Evolutionary conservation across 2,329 filamentous ascomycete species (phyloP).

Genomic region (Ophiostoma sp.): DNA sequence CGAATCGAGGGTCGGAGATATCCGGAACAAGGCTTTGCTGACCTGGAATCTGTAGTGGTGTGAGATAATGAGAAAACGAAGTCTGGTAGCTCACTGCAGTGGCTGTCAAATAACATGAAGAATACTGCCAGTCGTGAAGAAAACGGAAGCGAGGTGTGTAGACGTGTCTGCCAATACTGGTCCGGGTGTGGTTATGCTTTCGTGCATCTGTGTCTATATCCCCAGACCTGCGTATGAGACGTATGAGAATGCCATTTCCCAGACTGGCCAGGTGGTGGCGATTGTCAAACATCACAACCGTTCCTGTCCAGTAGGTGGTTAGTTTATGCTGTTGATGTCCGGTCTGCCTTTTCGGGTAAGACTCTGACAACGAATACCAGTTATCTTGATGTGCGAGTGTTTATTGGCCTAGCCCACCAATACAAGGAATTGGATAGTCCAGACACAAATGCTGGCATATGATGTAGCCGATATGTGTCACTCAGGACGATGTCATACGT

Average conservation of each 20-base stretch:
- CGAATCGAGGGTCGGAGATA: background rate
- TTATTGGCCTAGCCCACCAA: background rate
- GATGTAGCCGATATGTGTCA: background rate
- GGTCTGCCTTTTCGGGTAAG: background rate
- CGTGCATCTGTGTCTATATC: background rate
- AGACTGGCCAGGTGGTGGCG: background rate
- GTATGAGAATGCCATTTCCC: background rate
- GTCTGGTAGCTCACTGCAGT: background rate
- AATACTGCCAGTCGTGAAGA: background rate
- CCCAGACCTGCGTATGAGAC: background rate
- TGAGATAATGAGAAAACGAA: background rate
- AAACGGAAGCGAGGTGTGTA: background rate
- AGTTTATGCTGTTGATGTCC: background rate
- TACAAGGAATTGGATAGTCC: background rate
- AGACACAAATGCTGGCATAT: background rate
- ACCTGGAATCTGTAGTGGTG: background rate
- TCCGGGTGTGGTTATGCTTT: background rate
- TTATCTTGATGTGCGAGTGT: background rate
- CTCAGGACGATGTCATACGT: background rate
- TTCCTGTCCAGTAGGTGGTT: background rate
- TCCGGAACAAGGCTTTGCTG: slow-evolving; percentile 1
- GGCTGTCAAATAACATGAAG: background rate
- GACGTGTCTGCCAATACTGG: background rate
- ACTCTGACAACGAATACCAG: background rate
- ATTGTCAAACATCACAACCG: background rate